These are phyloP conservation scores for Metschnikowia kofuensis DNA, from an alignment of 805 yeast genomes.

Conservation along the genomic window DNA sequence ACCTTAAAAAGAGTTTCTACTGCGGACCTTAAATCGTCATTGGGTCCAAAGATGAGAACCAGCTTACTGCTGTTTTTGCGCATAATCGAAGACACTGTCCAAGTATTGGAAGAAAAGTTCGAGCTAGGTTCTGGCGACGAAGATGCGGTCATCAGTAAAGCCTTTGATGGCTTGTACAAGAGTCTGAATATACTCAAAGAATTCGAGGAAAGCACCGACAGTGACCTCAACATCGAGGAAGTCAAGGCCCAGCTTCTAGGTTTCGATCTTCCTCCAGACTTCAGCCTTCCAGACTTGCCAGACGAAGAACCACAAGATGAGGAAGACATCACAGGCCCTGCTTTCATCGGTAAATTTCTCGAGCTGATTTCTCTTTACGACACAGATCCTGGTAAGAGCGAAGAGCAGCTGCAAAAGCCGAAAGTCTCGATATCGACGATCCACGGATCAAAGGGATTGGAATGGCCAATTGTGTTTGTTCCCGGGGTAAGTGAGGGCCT, in stretches of 20 bases:
- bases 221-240: slow-evolving; percentile 37
- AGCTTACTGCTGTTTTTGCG: slow-evolving; percentile 25
- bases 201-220: slow-evolving; percentile 25
- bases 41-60: slow-evolving; percentile 14
- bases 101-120: slow-evolving; percentile 3
- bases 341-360: slow-evolving; percentile 12
- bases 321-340: slow-evolving; percentile 14
- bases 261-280: slow-evolving; percentile 29
- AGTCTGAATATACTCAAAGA: slow-evolving; percentile 30
- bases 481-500: slow-evolving; percentile 68
- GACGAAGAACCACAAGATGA: slow-evolving; percentile 2
- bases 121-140: not conserved
- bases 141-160: not conserved
- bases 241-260: slow-evolving; percentile 34
- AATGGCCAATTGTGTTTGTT: slow-evolving; percentile 90
- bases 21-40: slow-evolving; percentile 2
- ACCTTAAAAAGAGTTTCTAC: slow-evolving; percentile 11
- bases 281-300: slow-evolving; percentile 7
- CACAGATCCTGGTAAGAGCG: slow-evolving; percentile 21
- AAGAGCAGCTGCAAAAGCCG: slow-evolving; percentile 17
- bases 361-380: slow-evolving; percentile 18
- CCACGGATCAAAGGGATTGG: slow-evolving; percentile 91
- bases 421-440: slow-evolving; percentile 65
- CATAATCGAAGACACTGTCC: slow-evolving; percentile 23
- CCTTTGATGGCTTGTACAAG: slow-evolving; percentile 26